A percentile compares a stretch with the other conserved stretches of the same genome.
phyloP scores from a whole-genome alignment of 768 basidiomycete species.

The Mycena rebaudengoi region DNA sequence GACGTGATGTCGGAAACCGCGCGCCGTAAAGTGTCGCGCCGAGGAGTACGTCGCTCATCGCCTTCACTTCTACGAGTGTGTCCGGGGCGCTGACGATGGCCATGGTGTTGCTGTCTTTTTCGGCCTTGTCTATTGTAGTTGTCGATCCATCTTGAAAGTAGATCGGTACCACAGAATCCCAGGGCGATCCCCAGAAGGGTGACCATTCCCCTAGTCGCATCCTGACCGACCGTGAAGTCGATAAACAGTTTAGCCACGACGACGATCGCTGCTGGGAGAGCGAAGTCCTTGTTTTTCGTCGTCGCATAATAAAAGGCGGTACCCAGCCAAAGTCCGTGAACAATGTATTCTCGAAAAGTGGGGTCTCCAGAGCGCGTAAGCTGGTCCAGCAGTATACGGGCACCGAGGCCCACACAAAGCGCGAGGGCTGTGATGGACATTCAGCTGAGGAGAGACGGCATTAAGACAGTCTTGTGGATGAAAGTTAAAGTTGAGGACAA shows the following conservation, averaged over 20 bases:
- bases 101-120: constrained; percentile 31
- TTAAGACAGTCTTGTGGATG: neutral
- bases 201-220: constrained; percentile 62
- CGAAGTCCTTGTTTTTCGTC: constrained; percentile 61
- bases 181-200: constrained; percentile 73
- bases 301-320: constrained; percentile 75
- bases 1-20: constrained; percentile 69
- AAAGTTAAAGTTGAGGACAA: neutral
- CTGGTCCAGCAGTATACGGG: constrained; percentile 73
- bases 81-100: constrained; percentile 23
- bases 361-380: constrained; percentile 56
- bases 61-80: constrained; percentile 25
- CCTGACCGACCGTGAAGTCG: constrained; percentile 66
- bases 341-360: constrained; percentile 65
- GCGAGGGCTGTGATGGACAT: constrained; percentile 41
- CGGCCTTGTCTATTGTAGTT: constrained; percentile 42
- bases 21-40: constrained; percentile 29
- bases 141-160: constrained; percentile 73
- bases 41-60: constrained; percentile 22
- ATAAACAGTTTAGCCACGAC: constrained; percentile 69
- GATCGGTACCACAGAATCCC: constrained; percentile 76
- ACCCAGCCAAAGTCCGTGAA: constrained; percentile 80
- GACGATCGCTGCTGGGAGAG: constrained; percentile 62
- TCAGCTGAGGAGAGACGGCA: too few relatives aligned
- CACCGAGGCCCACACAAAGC: constrained; percentile 77